Conservation (phyloP, 1,139 yeast species). For the Geotrichum candidum region DNA sequence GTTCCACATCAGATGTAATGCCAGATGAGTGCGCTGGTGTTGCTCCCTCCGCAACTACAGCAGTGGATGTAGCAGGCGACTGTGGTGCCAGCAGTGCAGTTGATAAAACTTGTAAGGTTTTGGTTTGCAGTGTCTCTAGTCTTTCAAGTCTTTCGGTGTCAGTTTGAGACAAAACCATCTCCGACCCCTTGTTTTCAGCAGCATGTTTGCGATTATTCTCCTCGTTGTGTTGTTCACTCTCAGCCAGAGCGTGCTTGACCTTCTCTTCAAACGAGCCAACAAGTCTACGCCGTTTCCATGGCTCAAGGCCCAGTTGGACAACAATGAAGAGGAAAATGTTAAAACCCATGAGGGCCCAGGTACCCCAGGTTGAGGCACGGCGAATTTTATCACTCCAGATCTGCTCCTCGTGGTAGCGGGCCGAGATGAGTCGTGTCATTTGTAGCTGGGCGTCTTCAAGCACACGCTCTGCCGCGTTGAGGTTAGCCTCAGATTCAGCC, state of each 20-base stretch:
- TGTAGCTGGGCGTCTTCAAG: slow-evolving; percentile 69
- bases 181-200: background rate
- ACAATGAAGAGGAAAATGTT: slow-evolving; percentile 70
- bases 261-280: slow-evolving; percentile 80
- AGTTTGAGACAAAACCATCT: background rate
- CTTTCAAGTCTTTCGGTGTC: slow-evolving; percentile 11
- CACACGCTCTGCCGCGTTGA: slow-evolving; percentile 53
- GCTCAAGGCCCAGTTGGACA: slow-evolving; percentile 86
- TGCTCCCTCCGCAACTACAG: background rate
- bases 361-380: slow-evolving; percentile 94
- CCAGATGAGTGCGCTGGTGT: background rate
- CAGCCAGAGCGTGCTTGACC: slow-evolving; percentile 41
- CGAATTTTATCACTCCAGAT: slow-evolving; percentile 97
- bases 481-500: slow-evolving; percentile 43
- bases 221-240: background rate
- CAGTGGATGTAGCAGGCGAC: background rate
- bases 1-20: background rate
- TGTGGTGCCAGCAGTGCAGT: slow-evolving; percentile 9
- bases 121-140: slow-evolving; percentile 13
- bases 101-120: slow-evolving; percentile 16
- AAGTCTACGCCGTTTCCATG: slow-evolving; percentile 80
- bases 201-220: background rate
- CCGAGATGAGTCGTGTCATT: slow-evolving; percentile 69
- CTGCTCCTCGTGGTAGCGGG: slow-evolving; percentile 94
- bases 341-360: slow-evolving; percentile 83